Evolutionary conservation across 75 land plant species (phyloP).

Genomic region (Selaginella tamariscina): DNA sequence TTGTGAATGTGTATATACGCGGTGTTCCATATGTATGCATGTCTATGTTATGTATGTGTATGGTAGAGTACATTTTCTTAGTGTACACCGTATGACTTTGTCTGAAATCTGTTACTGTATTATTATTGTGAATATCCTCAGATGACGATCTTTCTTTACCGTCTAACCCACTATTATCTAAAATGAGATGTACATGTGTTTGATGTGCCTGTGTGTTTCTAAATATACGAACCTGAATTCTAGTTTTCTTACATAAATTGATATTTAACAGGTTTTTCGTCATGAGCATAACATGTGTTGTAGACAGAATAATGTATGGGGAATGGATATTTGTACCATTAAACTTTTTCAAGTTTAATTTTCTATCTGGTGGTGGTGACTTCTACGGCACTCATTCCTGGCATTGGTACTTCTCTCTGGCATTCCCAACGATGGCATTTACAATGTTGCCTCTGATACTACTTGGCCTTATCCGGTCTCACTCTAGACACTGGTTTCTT

Average conservation of each 20-base stretch:
- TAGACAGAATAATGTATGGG: constrained; percentile 83
- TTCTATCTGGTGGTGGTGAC: constrained; percentile 81
- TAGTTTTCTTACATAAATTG: background rate
- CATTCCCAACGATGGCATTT: constrained; percentile 68
- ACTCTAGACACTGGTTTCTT: constrained; percentile 64
- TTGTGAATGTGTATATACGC: too few relatives aligned
- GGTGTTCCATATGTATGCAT: too few relatives aligned
- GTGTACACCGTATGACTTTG: too few relatives aligned
- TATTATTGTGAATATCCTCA: too few relatives aligned
- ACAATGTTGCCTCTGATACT: constrained; percentile 61
- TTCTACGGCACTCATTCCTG: constrained; percentile 93
- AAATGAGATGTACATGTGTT: too few relatives aligned
- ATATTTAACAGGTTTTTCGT: constrained; percentile 33
- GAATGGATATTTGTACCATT: constrained; percentile 70
- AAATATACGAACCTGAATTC: too few relatives aligned
- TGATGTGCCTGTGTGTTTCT: too few relatives aligned
- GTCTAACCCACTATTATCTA: too few relatives aligned
- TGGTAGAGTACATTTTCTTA: too few relatives aligned
- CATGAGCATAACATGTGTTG: constrained; percentile 32
- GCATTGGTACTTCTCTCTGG: constrained; percentile 98
- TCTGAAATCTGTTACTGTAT: too few relatives aligned
- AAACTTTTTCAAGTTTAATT: constrained; percentile 84
- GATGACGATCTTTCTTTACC: too few relatives aligned
- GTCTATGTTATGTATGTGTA: too few relatives aligned
- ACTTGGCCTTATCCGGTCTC: constrained; percentile 38